Percentiles rank a stretch among this genome's conserved stretches.
These are phyloP conservation scores for Gossypium lobatum DNA, from an alignment of 441 rosid genomes.

Conservation along the genomic window DNA sequence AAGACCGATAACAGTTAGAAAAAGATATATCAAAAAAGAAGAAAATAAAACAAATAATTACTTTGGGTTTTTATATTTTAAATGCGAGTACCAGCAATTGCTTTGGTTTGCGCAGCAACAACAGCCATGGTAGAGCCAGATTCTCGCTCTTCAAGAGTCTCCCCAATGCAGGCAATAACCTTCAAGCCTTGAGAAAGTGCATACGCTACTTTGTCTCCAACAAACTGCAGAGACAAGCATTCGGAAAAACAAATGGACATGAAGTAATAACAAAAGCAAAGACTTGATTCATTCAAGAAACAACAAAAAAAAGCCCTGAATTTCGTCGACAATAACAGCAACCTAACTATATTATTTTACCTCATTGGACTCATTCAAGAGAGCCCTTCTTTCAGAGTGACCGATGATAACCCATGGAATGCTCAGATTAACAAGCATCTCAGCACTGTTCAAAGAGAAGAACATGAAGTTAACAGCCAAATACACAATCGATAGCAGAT, in stretches of 20 bases:
- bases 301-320: not conserved
- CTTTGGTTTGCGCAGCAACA: conserved; percentile 68
- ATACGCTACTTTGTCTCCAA: conserved; percentile 63
- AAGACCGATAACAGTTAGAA: not conserved
- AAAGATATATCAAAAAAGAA: not conserved
- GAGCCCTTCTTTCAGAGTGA: conserved; percentile 62
- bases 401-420: conserved; percentile 69
- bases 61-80: not conserved
- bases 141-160: conserved; percentile 76
- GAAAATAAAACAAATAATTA: not conserved
- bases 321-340: not conserved
- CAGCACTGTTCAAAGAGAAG: conserved; percentile 36
- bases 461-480: not conserved
- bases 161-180: conserved; percentile 73
- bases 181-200: conserved; percentile 64
- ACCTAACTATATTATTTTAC: conserved; percentile 18
- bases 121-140: conserved; percentile 59
- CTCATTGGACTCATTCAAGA: conserved; percentile 51
- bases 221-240: conserved; percentile 38
- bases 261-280: not conserved
- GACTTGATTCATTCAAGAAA: not conserved
- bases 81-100: conserved; percentile 34
- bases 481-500: not conserved
- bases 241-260: not conserved
- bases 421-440: conserved; percentile 58